Conservation (phyloP, 108 stramenopile species). For the Bacterosira constricta region DNA sequence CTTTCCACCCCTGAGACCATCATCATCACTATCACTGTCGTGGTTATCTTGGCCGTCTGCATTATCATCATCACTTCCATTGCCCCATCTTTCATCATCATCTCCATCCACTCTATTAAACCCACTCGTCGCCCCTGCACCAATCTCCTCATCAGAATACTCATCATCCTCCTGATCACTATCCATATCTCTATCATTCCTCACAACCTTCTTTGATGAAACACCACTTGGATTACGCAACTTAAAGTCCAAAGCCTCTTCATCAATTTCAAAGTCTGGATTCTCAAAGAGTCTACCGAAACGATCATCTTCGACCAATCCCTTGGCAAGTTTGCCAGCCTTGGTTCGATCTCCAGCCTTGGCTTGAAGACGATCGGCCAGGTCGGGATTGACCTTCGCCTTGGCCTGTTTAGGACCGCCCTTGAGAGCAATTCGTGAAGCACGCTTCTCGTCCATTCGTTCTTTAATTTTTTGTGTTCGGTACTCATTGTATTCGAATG, state of each 20-base stretch:
- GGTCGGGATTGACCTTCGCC: conserved; percentile 73
- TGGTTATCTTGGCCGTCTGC: conserved; percentile 37
- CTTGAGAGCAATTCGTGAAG: conserved; percentile 84
- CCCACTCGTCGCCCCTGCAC: conserved; percentile 35
- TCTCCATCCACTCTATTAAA: conserved; percentile 38
- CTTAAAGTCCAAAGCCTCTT: conserved; percentile 92
- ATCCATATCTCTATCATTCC: conserved; percentile 81
- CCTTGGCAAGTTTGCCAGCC: conserved; percentile 72
- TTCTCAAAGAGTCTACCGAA: conserved; percentile 93
- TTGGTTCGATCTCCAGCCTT: conserved; percentile 73
- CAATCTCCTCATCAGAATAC: conserved; percentile 27
- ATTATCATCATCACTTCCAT: conserved; percentile 48
- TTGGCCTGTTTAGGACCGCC: conserved; percentile 37
- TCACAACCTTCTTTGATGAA: conserved; percentile 58
- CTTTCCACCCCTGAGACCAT: conserved; percentile 86
- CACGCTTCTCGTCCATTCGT: conserved; percentile 86
- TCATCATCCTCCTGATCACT: conserved; percentile 76
- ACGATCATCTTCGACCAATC: conserved; percentile 91
- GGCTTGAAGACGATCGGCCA: conserved; percentile 73
- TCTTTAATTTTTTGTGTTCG: conserved; percentile 92
- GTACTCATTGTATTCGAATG: conserved; percentile 97
- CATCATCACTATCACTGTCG: conserved; percentile 68
- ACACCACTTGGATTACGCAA: conserved; percentile 94
- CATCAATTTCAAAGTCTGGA: conserved; percentile 95
- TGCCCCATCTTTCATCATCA: conserved; percentile 38